Conservation (phyloP, 257 asterid genomes). For the Verbascum thapsus region DNA sequence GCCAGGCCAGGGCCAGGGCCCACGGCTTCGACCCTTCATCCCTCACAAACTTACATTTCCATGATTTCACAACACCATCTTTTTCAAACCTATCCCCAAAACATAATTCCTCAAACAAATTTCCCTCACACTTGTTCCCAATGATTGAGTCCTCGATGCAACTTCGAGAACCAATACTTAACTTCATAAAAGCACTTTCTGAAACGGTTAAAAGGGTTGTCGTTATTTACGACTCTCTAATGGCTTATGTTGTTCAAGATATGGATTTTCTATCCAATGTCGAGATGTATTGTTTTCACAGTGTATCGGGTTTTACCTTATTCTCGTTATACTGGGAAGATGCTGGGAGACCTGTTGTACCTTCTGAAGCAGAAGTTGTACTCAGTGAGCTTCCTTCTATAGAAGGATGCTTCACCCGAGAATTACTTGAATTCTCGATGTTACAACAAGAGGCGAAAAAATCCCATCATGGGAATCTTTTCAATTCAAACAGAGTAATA, state of each 20-base stretch:
- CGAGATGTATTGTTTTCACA: conserved; percentile 48
- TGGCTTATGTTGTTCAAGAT: conserved; percentile 56
- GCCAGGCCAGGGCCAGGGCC: conserved; percentile 42
- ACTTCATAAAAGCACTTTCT: conserved; percentile 31
- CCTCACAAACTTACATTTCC: conserved; percentile 36
- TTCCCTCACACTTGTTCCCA: conserved; percentile 42
- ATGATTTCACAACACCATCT: conserved; percentile 27
- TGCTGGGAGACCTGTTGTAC: not conserved
- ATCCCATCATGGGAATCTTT: conserved; percentile 37
- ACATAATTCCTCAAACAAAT: conserved; percentile 32
- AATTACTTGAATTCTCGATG: conserved; percentile 32
- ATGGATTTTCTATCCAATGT: conserved; percentile 37
- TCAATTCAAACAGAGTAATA: conserved; percentile 42
- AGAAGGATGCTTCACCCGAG: conserved; percentile 35
- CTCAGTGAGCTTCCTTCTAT: conserved; percentile 36
- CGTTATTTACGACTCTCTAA: conserved; percentile 47
- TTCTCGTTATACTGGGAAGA: conserved; percentile 32
- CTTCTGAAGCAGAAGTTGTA: not conserved
- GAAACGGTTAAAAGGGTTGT: conserved; percentile 28
- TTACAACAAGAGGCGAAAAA: conserved; percentile 29
- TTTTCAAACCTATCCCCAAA: conserved; percentile 36
- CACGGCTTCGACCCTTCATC: conserved; percentile 28
- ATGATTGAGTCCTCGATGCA: conserved; percentile 27
- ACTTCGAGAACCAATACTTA: conserved; percentile 33
- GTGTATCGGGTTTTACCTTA: conserved; percentile 40